phyloP scores from a whole-genome alignment of 2,329 filamentous ascomycete species.

The Claviceps digitariae region DNA sequence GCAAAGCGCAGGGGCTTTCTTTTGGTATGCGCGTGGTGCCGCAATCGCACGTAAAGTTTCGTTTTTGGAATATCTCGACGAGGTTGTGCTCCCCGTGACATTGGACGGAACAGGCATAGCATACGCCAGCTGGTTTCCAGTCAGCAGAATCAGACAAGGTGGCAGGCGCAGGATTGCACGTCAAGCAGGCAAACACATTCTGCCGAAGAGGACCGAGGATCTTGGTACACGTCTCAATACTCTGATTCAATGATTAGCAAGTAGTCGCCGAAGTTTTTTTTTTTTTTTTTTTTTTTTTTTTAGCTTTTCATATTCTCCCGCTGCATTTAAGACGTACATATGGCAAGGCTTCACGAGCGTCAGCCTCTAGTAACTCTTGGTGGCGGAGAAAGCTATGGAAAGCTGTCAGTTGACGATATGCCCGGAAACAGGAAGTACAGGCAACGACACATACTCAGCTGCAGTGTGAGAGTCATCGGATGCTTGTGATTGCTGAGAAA shows the following conservation, averaged over 20 bases:
- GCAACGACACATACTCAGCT: conserved; percentile 29
- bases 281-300: no score
- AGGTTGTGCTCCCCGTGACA: conserved; percentile 92
- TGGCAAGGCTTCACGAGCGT: conserved; percentile 86
- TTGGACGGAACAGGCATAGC: conserved; percentile 92
- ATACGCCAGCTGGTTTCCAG: conserved; percentile 59
- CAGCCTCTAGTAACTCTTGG: conserved; percentile 82
- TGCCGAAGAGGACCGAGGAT: conserved; percentile 81
- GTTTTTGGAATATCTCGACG: conserved; percentile 91
- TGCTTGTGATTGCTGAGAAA: conserved; percentile 40
- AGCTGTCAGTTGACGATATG: neutral
- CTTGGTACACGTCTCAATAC: conserved; percentile 87
- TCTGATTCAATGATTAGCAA: conserved; percentile 35
- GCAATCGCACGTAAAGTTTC: conserved; percentile 93
- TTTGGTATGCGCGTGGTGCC: conserved; percentile 68
- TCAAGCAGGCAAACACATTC: conserved; percentile 81
- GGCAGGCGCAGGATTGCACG: conserved; percentile 71
- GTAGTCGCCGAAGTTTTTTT: conserved; percentile 7
- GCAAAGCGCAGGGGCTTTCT: conserved; percentile 61
- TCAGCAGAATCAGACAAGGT: conserved; percentile 43
- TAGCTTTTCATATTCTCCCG: no score
- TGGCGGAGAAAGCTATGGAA: conserved; percentile 65
- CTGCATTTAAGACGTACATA: conserved; percentile 54
- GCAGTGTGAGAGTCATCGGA: conserved; percentile 58
- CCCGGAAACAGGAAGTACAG: neutral